Evolutionary conservation across 805 yeast species (phyloP).

Genomic region (Ogataea wickerhamii): DNA sequence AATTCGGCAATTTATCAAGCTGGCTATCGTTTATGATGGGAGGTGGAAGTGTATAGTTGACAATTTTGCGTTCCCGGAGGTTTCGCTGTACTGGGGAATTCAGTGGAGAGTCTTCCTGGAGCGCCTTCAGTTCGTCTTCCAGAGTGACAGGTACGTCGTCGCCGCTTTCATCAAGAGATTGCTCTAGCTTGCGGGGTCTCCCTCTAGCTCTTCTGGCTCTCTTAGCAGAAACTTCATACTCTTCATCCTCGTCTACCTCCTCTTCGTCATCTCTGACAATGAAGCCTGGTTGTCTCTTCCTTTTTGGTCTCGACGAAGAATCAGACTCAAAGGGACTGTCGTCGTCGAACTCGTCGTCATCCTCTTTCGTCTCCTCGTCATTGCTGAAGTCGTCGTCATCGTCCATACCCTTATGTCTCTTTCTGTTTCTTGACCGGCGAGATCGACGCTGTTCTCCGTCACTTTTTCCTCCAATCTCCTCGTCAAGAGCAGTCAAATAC

Average conservation of each 20-base stretch:
- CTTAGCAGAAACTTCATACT: slow-evolving; percentile 11
- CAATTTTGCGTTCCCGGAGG: slow-evolving; percentile 63
- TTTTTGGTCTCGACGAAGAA: slow-evolving; percentile 18
- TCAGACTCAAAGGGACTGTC: slow-evolving; percentile 20
- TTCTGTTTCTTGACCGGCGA: slow-evolving; percentile 14
- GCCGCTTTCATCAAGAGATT: slow-evolving; percentile 11
- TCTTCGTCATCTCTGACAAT: slow-evolving; percentile 27
- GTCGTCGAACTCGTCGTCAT: slow-evolving; percentile 23
- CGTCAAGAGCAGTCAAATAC: slow-evolving; percentile 23
- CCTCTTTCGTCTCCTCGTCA: slow-evolving; percentile 19
- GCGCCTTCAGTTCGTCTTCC: slow-evolving; percentile 62
- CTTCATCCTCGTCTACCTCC: slow-evolving; percentile 20
- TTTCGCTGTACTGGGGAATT: slow-evolving; percentile 46
- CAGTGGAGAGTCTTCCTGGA: slow-evolving; percentile 56
- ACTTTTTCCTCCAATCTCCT: slow-evolving; percentile 21
- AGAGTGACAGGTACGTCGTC: slow-evolving; percentile 36
- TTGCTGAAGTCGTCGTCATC: slow-evolving; percentile 29
- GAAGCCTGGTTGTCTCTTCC: slow-evolving; percentile 21
- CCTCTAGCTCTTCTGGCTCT: slow-evolving; percentile 6
- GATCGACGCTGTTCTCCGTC: slow-evolving; percentile 20
- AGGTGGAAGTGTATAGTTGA: slow-evolving; percentile 82
- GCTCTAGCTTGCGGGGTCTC: slow-evolving; percentile 9
- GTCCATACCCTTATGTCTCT: slow-evolving; percentile 14
- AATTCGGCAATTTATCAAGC: slow-evolving; percentile 16
- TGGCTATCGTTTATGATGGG: slow-evolving; percentile 53